Base-by-base conservation (phyloP, 179 eudicot species). In the Beta lomatogona region DNA sequence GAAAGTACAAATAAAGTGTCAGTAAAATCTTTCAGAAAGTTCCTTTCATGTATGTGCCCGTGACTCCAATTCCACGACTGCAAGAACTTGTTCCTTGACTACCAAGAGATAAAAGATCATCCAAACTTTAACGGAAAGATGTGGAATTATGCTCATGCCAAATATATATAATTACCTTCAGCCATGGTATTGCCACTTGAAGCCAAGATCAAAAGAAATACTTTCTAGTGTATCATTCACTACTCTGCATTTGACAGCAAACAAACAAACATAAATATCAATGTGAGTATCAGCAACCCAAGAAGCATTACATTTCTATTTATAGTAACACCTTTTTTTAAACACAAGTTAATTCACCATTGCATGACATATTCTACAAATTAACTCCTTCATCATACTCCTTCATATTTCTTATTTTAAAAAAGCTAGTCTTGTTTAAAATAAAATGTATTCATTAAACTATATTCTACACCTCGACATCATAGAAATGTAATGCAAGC, bases 161-260 rank as follows among this genome's bases (percentile, higher is more conserved):
- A 69, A 41, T 25, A 82, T 12, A 13, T 41, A 25, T 46, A n/a
- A 75, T 80, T 88, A 95, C 98, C 98, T 92, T 95, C 98, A 80
- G 95, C 90, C 77, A 95, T 53, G 67, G 97, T 92, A 84, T 77
- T 86, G 75, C 98, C 98, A 71, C 85, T 85, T 85, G 80, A 95
- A 95, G 81, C 95, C 95, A 81, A 95, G 92, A 87, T 93, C 98
- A 28, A 86, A 4, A 10, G 98, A 89, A 77, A 93, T 95, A 86
- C 92, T 94, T 84, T 95, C 97, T 21, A 95, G 86, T 18, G 98
- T 91, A 36, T 91, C 97, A 88, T 95, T 95, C 65, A 95, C 95
- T 59, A 95, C 98, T 84, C 98, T 95, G 89, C 87, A 85, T 48
- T 74, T 4, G 66, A 82, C 53, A 72, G 80, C 28, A 45, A 82